Percentiles rank a stretch among this genome's conserved stretches.
Conservation (phyloP, 2,329 filamentous ascomycete genomes). For the Nemania serpens region DNA sequence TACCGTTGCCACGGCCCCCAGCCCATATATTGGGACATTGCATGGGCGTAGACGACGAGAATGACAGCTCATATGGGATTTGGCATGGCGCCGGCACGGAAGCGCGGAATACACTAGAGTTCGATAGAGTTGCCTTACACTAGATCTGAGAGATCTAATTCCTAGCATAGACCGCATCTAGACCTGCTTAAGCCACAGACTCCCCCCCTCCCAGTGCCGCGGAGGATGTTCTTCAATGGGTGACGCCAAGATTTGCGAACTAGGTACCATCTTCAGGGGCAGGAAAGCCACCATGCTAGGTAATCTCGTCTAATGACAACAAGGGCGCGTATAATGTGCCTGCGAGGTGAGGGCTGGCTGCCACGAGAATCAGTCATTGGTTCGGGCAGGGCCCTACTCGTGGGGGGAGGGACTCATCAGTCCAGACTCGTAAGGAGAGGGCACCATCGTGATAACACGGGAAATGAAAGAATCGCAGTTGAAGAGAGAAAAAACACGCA, state of each 20-base stretch:
- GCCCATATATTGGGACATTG: constrained; percentile 14
- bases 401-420: constrained; percentile 13
- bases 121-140: constrained; percentile 17
- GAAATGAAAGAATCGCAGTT: no score
- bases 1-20: constrained; percentile 21
- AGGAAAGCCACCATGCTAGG: not conserved
- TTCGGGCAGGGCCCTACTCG: not conserved
- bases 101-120: constrained; percentile 7
- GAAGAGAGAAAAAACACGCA: no score
- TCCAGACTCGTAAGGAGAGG: constrained; percentile 12
- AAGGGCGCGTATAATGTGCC: not conserved
- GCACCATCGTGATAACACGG: not conserved
- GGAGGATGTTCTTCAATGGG: not conserved
- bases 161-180: constrained; percentile 4
- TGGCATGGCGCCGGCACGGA: constrained; percentile 1
- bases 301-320: constrained; percentile 16
- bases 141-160: no score
- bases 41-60: constrained; percentile 5
- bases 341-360: not conserved
- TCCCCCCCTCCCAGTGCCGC: not conserved
- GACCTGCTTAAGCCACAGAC: constrained; percentile 1
- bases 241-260: constrained; percentile 4
- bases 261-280: not conserved
- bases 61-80: not conserved
- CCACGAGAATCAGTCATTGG: constrained; percentile 4